Base-by-base conservation (phyloP, 176 grass and related monocot species). In the Musa troglodytarum region DNA sequence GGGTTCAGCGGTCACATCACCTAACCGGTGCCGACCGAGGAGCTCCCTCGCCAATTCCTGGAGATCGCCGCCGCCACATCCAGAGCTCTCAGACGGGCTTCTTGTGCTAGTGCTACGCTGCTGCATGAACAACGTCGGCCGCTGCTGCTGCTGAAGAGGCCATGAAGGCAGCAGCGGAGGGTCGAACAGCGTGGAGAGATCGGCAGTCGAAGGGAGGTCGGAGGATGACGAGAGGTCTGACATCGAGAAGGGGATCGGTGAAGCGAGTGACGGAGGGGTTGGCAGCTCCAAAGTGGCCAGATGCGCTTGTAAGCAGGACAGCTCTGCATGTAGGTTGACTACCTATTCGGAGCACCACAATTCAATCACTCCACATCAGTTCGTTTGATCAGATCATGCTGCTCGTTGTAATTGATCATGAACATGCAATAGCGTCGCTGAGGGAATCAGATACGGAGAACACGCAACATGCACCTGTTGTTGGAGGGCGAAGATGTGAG, bases 401-500 rank as follows among this genome's bases (percentile, higher is more conserved):
- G 34, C 34, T 43, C 0, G 34, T 43, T 6, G 34, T 43, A 43
- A 6, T 43, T 43, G 34, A 43, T 6, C 4, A 43, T 43, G 34
- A 43, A 43, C 34, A 43, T 43, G 34, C 34, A 43, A 6, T 4
- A 43, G 34, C 6, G 34, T 43, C 34, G 34, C 34, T 6, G 34
- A 43, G 34, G 34, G 34, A 43, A 43, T 43, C 34, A 43, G 34
- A 43, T 43, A 6, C 34, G 34, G 34, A 43, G 34, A 43, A 58
- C 11, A 16, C 54, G 63, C 10, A 24, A 11, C 11, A 34, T 13
- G 34, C 34, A 90, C 93, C 89, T 96, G 93, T 78, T 96, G 93
- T 72, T 96, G 93, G 82, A 96, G 93, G 10, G 89, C 93, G 71
- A 96, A 96, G 83, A 96, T 96, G 84, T 92, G 93, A 14, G 93